A percentile compares a stretch with the other conserved stretches of the same genome.
Conservation (phyloP, 2,329 filamentous ascomycete genomes). For the Diaporthe australafricana region DNA sequence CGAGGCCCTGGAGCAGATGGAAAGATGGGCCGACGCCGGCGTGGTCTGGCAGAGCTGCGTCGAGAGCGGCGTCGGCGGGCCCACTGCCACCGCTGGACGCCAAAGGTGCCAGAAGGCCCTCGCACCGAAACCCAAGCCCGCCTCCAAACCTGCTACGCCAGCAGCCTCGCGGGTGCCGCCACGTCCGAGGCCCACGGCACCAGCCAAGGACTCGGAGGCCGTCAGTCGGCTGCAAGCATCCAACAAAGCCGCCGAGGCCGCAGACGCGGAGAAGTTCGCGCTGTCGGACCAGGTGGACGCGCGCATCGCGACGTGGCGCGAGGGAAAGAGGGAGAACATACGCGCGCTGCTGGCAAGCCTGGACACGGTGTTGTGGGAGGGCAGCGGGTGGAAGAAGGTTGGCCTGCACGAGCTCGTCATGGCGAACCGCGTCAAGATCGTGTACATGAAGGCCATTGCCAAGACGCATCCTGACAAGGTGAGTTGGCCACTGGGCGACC, state of each 20-base stretch:
- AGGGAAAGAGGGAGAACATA: constrained; percentile 92
- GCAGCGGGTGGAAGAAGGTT: constrained; percentile 96
- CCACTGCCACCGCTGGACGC: constrained; percentile 84
- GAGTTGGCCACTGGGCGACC: constrained; percentile 49
- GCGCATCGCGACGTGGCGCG: constrained; percentile 82
- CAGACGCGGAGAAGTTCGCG: constrained; percentile 93
- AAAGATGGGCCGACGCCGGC: constrained; percentile 89
- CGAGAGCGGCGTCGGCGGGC: constrained; percentile 86
- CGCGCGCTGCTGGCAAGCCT: constrained; percentile 88
- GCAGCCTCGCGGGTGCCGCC: constrained; percentile 59
- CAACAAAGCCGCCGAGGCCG: constrained; percentile 85
- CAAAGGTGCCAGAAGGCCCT: constrained; percentile 90
- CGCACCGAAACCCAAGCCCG: constrained; percentile 71
- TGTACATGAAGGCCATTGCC: constrained; percentile 99
- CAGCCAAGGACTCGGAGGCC: constrained; percentile 74
- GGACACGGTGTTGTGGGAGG: constrained; percentile 90
- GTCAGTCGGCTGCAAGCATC: constrained; percentile 85
- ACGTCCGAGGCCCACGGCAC: constrained; percentile 56
- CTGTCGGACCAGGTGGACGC: constrained; percentile 88
- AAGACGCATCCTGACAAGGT: constrained; percentile 99
- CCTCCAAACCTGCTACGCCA: constrained; percentile 48
- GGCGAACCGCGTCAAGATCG: constrained; percentile 94
- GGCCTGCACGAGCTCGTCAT: constrained; percentile 93
- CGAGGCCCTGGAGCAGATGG: constrained; percentile 94
- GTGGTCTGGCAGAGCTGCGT: constrained; percentile 85